phyloP scores from a whole-genome alignment of 306 rosid genomes.

The Trifolium dubium region DNA sequence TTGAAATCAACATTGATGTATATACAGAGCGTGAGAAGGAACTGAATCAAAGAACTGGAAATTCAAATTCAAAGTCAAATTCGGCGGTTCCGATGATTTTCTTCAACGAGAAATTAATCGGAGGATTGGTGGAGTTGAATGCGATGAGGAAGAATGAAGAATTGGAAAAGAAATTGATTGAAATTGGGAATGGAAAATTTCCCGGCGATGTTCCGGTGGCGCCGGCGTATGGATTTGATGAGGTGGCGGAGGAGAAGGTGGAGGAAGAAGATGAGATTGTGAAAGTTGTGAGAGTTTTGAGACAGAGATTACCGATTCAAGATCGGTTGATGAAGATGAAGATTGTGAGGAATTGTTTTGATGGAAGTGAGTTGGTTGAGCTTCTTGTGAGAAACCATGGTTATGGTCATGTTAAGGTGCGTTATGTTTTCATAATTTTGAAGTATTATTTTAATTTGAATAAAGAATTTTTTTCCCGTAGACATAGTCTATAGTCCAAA shows the following conservation, averaged over 20 bases:
- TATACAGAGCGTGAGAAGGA: slow-evolving; percentile 66
- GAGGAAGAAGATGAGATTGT: slow-evolving; percentile 55
- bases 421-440: background rate
- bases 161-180: slow-evolving; percentile 57
- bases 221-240: slow-evolving; percentile 85
- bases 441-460: background rate
- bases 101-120: slow-evolving; percentile 79
- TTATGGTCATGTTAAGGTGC: slow-evolving; percentile 70
- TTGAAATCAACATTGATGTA: slow-evolving; percentile 90
- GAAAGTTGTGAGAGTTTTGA: slow-evolving; percentile 60
- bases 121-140: slow-evolving; percentile 83
- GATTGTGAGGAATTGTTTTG: slow-evolving; percentile 79
- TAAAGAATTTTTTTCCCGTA: no score
- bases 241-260: slow-evolving; percentile 10
- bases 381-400: slow-evolving; percentile 64
- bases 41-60: slow-evolving; percentile 65
- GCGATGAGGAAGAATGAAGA: slow-evolving; percentile 71
- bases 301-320: slow-evolving; percentile 87
- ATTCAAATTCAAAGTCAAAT: background rate
- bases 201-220: slow-evolving; percentile 73
- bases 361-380: slow-evolving; percentile 70
- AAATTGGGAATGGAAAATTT: slow-evolving; percentile 41
- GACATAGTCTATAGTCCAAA: no score
- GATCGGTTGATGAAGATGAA: slow-evolving; percentile 84
- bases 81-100: slow-evolving; percentile 78